phyloP scores from a whole-genome alignment of 2,329 filamentous ascomycete species.

The Samsoniella hepiali region DNA sequence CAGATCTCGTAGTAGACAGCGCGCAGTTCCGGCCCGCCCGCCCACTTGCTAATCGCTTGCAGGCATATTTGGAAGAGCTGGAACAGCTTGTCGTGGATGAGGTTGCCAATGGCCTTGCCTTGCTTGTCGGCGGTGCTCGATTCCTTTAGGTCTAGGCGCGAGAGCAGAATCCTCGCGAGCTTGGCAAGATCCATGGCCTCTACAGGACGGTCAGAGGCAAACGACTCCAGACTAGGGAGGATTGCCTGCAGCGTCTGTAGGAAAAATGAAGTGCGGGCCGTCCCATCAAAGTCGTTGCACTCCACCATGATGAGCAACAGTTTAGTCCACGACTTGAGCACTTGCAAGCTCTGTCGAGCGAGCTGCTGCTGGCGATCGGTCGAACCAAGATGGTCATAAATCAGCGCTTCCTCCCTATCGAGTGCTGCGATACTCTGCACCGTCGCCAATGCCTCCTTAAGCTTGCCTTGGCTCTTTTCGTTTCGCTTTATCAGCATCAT shows the following conservation, averaged over 20 bases:
- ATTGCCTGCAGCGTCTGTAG: conserved; percentile 84
- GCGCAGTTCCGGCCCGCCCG: conserved; percentile 67
- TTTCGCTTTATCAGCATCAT: conserved; percentile 68
- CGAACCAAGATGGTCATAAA: conserved; percentile 60
- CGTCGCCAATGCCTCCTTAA: conserved; percentile 40
- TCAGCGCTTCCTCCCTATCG: conserved; percentile 56
- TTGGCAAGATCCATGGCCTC: conserved; percentile 75
- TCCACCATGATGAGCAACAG: conserved; percentile 80
- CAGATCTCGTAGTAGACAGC: conserved; percentile 89
- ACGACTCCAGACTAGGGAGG: conserved; percentile 79
- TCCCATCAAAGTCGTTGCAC: conserved; percentile 73
- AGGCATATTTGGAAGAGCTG: conserved; percentile 88
- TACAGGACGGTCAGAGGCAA: conserved; percentile 63
- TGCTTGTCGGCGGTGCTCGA: conserved; percentile 39
- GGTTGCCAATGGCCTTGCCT: conserved; percentile 56
- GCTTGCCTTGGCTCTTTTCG: conserved; percentile 41
- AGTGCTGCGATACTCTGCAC: conserved; percentile 48
- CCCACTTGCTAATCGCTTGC: conserved; percentile 71
- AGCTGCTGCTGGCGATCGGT: conserved; percentile 63
- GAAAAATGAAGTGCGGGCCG: conserved; percentile 71
- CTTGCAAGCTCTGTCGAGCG: conserved; percentile 55
- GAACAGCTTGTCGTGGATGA: conserved; percentile 84
- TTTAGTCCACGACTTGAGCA: conserved; percentile 80
- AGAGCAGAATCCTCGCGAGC: conserved; percentile 69
- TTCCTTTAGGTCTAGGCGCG: conserved; percentile 61